phyloP scores from a whole-genome alignment of 768 basidiomycete species.

The Tremella mesenterica region DNA sequence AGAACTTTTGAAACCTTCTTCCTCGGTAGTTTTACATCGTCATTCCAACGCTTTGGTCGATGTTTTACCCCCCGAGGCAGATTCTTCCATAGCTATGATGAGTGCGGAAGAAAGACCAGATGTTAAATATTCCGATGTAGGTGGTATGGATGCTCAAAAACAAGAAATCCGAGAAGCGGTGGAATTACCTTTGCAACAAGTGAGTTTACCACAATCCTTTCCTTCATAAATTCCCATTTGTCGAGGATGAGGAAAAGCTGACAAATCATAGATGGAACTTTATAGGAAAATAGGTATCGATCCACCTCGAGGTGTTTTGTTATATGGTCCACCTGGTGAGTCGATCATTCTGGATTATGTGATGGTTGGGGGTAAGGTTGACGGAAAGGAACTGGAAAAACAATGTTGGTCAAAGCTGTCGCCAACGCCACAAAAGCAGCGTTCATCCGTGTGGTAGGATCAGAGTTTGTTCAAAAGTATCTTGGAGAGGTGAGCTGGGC shows the following conservation, averaged over 20 bases:
- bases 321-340: slow-evolving; percentile 94
- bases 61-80: slow-evolving; percentile 95
- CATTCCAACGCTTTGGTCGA: slow-evolving; percentile 98
- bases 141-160: slow-evolving; percentile 95
- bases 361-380: too few relatives aligned
- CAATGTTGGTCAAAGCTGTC: slow-evolving; percentile 99
- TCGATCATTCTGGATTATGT: too few relatives aligned
- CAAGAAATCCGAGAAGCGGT: slow-evolving; percentile 98
- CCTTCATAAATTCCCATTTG: not conserved
- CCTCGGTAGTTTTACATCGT: slow-evolving; percentile 94
- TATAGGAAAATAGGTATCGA: slow-evolving; percentile 99
- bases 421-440: slow-evolving; percentile 93
- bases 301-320: slow-evolving; percentile 89
- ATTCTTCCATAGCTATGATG: slow-evolving; percentile 92
- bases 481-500: slow-evolving; percentile 61
- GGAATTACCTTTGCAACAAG: slow-evolving; percentile 63
- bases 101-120: slow-evolving; percentile 91
- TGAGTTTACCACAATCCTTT: slow-evolving; percentile 10
- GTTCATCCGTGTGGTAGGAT: slow-evolving; percentile 96
- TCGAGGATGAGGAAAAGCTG: slow-evolving; percentile 2
- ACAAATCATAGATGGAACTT: slow-evolving; percentile 77
- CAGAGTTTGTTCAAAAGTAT: slow-evolving; percentile 99
- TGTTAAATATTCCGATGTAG: slow-evolving; percentile 85
- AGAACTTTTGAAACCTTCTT: slow-evolving; percentile 91
- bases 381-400: slow-evolving; percentile 84